Evolutionary conservation across 352 stramenopile genomes (phyloP), one percentile per base, ranked within the genome.

Genomic region (Pythium insidiosum): DNA sequence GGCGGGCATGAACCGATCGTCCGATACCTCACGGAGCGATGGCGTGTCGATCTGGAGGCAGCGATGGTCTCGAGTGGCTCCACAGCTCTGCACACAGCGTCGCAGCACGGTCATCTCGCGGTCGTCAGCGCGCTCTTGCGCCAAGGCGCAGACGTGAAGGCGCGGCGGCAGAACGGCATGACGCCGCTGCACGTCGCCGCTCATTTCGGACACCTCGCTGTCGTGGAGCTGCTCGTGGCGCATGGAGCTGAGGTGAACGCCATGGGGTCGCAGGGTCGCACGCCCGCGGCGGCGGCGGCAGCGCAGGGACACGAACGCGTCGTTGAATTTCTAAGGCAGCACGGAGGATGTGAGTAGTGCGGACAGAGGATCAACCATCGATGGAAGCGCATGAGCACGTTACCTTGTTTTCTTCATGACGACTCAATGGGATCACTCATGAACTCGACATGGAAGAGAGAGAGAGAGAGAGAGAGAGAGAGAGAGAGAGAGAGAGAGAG

Each of bases 161-260:
- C 48, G 1, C 42, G 42, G 2, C 39, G 48, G 15, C 49, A 38
- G 20, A 56, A 56, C n/a, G 48, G 50, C 3, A 56, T 56, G 48
- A 50, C 48, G 13, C 40, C 48, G 13, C 35, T 56, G 18, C 48
- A 56, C 18, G 40, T 56, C 5, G 48, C 48, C 11, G 39, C 48
- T 4, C 41, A 56, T 20, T 56, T 56, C 20, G 48, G 48, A 2
- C 48, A 56, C 19, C 6, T 50, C 6, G 34, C 36, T 1, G 34
- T 48, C 7, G 48, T 42, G 15, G 12, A 39, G 21, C 20, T 44
- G 5, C 34, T 56, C 31, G 15, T 56, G 9, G 48, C 38, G 1
- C 13, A 43, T 4, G 25, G 33, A 4, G 48, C 40, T 13, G 28
- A 50, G 11, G 25, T 38, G 10, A 49, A 56, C 18, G 33, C 43